Evolutionary conservation across 306 rosid genomes (phyloP), one percentile per base, ranked within the genome.

Genomic region (Sechiopsis laciniata): DNA sequence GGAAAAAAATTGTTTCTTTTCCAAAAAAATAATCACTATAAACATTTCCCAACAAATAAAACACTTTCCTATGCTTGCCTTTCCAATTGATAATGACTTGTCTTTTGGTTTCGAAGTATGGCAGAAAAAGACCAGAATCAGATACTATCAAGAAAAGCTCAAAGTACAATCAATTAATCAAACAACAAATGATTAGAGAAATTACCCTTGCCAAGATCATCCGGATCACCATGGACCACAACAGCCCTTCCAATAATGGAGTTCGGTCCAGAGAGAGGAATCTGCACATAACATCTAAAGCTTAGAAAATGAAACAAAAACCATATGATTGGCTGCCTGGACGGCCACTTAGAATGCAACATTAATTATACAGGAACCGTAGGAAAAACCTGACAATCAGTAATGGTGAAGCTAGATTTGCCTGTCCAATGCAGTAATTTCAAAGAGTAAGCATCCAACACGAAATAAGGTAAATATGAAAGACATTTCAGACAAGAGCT

Each of bases 191-290:
- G 63, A 11, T 72, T 53, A 16, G 64, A 55, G 35, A 26, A 29
- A 55, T 81, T 86, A 95, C 99, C 99, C 88, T 82, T 88, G 65
- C 99, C 97, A 73, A 95, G 91, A 81, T 95, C 99, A 85, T 95
- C 97, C 10, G 96, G 91, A 81, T 91, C 99, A 8, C 52, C 86
- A 74, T 95, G 99, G 77, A 95, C 99, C 64, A 95, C 99, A 78
- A 95, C 89, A 19, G 99, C 99, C 83, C 99, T 92, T 69, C 99
- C 99, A 7, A 95, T 76, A 72, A 95, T 80, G 66, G 96, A 86
- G 77, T 95, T 52, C 63, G 92, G 85, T 72, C 99, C 99, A 57
- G 63, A 63, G 71, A 95, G 97, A 75, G 97, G 97, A 82, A 95
- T 91, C 99, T 95, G 87, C 66, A 71, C 76, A 73, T 60, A 45